Evolutionary conservation across 805 yeast genomes (phyloP).

Genomic region (Myxozyma vanderwaltii): DNA sequence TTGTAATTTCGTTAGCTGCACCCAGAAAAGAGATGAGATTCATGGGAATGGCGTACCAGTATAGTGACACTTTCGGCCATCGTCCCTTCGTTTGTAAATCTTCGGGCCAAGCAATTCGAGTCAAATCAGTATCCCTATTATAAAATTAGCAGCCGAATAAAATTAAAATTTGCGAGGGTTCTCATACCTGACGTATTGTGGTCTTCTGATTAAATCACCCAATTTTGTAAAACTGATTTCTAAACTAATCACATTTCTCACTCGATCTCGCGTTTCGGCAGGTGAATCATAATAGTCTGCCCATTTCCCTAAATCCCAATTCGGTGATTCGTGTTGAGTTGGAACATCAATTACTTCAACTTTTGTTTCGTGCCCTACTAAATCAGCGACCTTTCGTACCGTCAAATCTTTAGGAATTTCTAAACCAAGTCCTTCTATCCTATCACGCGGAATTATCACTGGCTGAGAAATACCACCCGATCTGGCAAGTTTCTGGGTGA

Average conservation of each 20-base stretch:
- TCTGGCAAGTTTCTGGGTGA: conserved; percentile 46
- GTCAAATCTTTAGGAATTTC: conserved; percentile 58
- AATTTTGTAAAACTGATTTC: conserved; percentile 67
- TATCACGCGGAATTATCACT: conserved; percentile 46
- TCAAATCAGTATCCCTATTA: conserved; percentile 58
- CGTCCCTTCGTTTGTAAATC: conserved; percentile 22
- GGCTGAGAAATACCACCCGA: conserved; percentile 48
- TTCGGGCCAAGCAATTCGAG: conserved; percentile 64
- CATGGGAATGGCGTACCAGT: conserved; percentile 53
- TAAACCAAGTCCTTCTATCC: conserved; percentile 49
- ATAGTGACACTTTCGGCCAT: conserved; percentile 55
- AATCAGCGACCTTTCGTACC: conserved; percentile 57
- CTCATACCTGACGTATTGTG: conserved; percentile 58
- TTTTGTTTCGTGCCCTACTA: conserved; percentile 62
- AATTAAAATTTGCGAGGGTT: too few relatives aligned
- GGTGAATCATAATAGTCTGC: conserved; percentile 61
- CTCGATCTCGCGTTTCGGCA: conserved; percentile 56
- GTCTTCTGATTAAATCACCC: conserved; percentile 58
- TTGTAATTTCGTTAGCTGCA: background rate
- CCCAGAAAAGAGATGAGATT: background rate
- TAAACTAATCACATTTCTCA: conserved; percentile 77
- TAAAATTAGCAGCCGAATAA: background rate
- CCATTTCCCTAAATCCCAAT: conserved; percentile 77
- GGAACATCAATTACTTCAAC: conserved; percentile 89
- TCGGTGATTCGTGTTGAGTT: conserved; percentile 61